Percentiles rank a stretch among this genome's conserved stretches.
Evolutionary conservation across 2,329 filamentous ascomycete genomes (phyloP).

Genomic region (Phaeosphaeria sp.): DNA sequence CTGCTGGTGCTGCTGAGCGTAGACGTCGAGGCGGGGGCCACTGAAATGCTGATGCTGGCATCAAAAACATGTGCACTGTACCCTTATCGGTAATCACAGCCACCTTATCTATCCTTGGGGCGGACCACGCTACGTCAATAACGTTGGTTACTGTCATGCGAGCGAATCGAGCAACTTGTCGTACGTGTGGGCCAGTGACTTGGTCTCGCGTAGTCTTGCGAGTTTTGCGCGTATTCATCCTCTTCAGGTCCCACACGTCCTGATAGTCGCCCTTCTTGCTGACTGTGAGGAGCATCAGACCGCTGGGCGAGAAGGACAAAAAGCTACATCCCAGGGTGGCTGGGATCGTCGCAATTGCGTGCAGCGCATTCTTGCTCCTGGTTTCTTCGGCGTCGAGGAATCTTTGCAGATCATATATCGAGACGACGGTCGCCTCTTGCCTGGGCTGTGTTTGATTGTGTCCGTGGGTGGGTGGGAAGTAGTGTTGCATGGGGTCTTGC

Average conservation of each 20-base stretch:
- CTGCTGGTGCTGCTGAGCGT: slow-evolving; percentile 32
- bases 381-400: slow-evolving; percentile 58
- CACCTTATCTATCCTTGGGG: slow-evolving; percentile 78
- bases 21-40: slow-evolving; percentile 76
- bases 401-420: slow-evolving; percentile 73
- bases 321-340: slow-evolving; percentile 79
- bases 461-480: slow-evolving; percentile 80
- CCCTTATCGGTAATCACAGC: slow-evolving; percentile 92
- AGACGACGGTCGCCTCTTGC: slow-evolving; percentile 74
- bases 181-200: slow-evolving; percentile 61
- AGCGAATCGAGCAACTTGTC: slow-evolving; percentile 86
- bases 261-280: slow-evolving; percentile 85
- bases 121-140: slow-evolving; percentile 87
- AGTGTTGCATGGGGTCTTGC: slow-evolving; percentile 53
- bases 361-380: slow-evolving; percentile 57
- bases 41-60: slow-evolving; percentile 80
- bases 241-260: slow-evolving; percentile 79
- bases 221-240: slow-evolving; percentile 55
- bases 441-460: slow-evolving; percentile 60
- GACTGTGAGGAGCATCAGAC: slow-evolving; percentile 76
- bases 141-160: slow-evolving; percentile 91
- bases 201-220: slow-evolving; percentile 40
- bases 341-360: slow-evolving; percentile 74
- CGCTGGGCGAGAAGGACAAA: slow-evolving; percentile 77
- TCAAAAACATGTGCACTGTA: slow-evolving; percentile 91